Percentiles rank a stretch among this genome's conserved stretches.
Evolutionary conservation across 805 yeast species (phyloP).

Genomic region (Ogataea trehalophila): DNA sequence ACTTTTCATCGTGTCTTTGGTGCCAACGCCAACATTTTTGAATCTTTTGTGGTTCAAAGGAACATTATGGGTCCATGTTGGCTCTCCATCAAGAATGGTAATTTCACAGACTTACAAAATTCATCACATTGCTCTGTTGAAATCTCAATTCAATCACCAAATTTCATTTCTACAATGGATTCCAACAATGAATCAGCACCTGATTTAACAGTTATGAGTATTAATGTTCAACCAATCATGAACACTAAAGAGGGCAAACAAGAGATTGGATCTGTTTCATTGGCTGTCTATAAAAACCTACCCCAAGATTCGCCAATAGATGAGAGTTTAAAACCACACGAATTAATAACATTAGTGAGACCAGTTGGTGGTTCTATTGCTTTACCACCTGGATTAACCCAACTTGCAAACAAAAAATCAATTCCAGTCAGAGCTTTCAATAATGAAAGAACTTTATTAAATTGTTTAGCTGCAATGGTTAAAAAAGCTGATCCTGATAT

Average conservation of each 20-base stretch:
- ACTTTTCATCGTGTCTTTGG: conserved; percentile 82
- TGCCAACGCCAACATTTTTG: conserved; percentile 66
- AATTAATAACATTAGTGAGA: conserved; percentile 67
- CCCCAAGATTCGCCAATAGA: conserved; percentile 74
- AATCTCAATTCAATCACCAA: conserved; percentile 50
- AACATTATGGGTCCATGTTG: conserved; percentile 98
- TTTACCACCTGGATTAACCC: conserved; percentile 73
- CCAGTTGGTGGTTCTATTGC: conserved; percentile 60
- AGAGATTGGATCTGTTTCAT: conserved; percentile 80
- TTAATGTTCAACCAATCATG: conserved; percentile 77
- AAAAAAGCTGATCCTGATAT: conserved; percentile 86
- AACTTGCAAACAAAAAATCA: conserved; percentile 50
- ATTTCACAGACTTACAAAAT: conserved; percentile 52
- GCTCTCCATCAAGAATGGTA: conserved; percentile 68
- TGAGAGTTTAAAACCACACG: conserved; percentile 55
- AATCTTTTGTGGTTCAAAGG: conserved; percentile 75
- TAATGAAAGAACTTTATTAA: conserved; percentile 69
- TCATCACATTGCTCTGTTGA: conserved; percentile 82
- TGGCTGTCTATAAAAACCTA: conserved; percentile 63
- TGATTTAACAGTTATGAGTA: conserved; percentile 63
- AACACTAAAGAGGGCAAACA: conserved; percentile 71
- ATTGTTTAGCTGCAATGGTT: conserved; percentile 67
- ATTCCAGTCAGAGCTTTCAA: conserved; percentile 54
- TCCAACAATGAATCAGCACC: conserved; percentile 44
- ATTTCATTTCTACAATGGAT: conserved; percentile 42